phyloP scores from a whole-genome alignment of 2,329 filamentous ascomycete species.

The Drechslera avenae region DNA sequence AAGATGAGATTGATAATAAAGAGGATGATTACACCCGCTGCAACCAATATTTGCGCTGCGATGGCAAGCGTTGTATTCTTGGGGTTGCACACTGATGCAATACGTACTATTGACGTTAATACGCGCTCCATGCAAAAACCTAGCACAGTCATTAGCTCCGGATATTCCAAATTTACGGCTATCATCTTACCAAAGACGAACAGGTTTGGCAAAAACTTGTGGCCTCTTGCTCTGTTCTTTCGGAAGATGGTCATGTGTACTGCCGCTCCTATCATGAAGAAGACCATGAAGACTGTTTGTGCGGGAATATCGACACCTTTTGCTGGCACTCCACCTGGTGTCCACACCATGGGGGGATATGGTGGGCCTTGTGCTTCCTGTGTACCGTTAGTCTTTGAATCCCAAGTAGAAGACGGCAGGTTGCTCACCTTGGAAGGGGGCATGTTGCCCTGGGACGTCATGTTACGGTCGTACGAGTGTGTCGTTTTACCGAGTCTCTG shows the following conservation, averaged over 20 bases:
- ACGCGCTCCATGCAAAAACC: conserved; percentile 53
- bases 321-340: conserved; percentile 47
- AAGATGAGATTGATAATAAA: conserved; percentile 81
- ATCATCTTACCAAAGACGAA: conserved; percentile 47
- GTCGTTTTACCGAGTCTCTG: neutral
- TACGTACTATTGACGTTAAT: conserved; percentile 47
- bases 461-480: neutral
- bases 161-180: too few relatives aligned
- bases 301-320: conserved; percentile 49
- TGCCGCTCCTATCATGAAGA: conserved; percentile 50
- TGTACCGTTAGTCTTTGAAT: conserved; percentile 9
- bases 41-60: conserved; percentile 70
- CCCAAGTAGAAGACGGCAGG: neutral
- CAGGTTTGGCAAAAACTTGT: conserved; percentile 51
- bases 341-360: conserved; percentile 38
- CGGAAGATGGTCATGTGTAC: conserved; percentile 52
- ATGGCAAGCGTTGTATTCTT: conserved; percentile 57
- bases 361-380: conserved; percentile 33
- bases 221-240: conserved; percentile 44
- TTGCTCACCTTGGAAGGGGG: conserved; percentile 21
- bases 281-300: conserved; percentile 48
- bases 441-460: conserved; percentile 19
- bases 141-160: conserved; percentile 10
- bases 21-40: conserved; percentile 74
- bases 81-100: conserved; percentile 39